Conservation (phyloP, 1,284 basidiomycete species). For the Coniferiporia sulphurascens region DNA sequence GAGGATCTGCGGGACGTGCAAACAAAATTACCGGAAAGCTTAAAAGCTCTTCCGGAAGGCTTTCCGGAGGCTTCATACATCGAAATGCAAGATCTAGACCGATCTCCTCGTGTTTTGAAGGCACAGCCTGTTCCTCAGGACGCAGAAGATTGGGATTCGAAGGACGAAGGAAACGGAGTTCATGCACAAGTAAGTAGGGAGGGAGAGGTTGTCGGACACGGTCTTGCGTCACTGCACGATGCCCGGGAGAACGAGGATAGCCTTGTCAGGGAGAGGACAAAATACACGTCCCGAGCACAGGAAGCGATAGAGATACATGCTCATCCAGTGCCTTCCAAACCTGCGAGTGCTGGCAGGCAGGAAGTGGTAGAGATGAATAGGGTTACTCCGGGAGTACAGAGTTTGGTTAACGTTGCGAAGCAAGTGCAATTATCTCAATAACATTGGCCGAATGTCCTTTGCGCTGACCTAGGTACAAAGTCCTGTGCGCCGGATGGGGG, state of each 20-base stretch:
- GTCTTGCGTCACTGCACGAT: neutral
- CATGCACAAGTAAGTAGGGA: neutral
- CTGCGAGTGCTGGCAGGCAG: neutral
- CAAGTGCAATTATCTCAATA: slow-evolving; percentile 1
- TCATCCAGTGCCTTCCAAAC: neutral
- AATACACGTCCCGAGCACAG: neutral
- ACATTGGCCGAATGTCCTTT: neutral
- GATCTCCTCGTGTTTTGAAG: no score
- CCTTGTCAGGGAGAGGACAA: neutral
- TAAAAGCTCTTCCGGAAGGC: no score
- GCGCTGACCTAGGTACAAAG: neutral
- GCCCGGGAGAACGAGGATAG: neutral
- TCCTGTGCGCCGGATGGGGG: no score
- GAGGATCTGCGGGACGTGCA: no score
- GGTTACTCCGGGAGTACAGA: neutral
- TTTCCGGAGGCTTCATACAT: no score
- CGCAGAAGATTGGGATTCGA: no score
- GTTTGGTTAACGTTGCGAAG: neutral
- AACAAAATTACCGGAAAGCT: no score
- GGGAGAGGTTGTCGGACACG: neutral
- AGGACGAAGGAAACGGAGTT: neutral
- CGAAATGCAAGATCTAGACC: no score
- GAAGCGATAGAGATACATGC: neutral
- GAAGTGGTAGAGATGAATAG: neutral
- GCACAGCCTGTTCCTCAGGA: no score